phyloP scores from a whole-genome alignment of 768 basidiomycete genomes.

The Podaxis rugospora region DNA sequence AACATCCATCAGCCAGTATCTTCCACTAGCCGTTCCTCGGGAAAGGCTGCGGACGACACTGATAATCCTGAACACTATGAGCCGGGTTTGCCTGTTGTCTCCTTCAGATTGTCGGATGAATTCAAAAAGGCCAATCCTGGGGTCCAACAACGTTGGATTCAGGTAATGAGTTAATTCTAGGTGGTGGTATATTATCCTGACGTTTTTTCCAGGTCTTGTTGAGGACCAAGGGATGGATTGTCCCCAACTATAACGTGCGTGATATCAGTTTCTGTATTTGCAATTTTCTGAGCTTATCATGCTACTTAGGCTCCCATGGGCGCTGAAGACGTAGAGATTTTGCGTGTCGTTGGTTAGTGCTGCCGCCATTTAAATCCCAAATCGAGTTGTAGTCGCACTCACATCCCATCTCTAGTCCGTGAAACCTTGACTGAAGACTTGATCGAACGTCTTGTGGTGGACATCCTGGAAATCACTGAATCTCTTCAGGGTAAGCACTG shows the following conservation, averaged over 20 bases:
- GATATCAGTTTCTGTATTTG: neutral
- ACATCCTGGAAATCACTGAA: constrained; percentile 46
- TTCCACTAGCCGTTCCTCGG: constrained; percentile 12
- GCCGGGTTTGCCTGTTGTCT: constrained; percentile 56
- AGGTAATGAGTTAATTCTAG: constrained; percentile 19
- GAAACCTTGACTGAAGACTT: constrained; percentile 53
- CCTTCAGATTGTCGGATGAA: constrained; percentile 52
- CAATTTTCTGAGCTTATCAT: neutral
- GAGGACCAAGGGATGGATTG: constrained; percentile 55
- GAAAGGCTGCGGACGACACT: constrained; percentile 11
- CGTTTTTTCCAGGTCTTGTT: constrained; percentile 30
- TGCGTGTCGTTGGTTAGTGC: constrained; percentile 42
- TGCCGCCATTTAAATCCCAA: neutral
- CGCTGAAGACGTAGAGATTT: constrained; percentile 49
- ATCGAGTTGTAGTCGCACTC: no score
- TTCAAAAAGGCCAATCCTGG: constrained; percentile 47
- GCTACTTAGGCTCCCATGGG: constrained; percentile 39
- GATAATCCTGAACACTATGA: constrained; percentile 45
- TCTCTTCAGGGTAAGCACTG: constrained; percentile 35
- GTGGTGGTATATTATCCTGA: neutral
- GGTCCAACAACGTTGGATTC: constrained; percentile 50
- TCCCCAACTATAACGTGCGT: constrained; percentile 51
- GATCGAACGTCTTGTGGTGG: constrained; percentile 44
- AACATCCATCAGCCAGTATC: constrained; percentile 43
- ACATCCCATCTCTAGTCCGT: constrained; percentile 27